Evolutionary conservation across 2,329 filamentous ascomycete genomes (phyloP).

Genomic region (Helotiales sp.): DNA sequence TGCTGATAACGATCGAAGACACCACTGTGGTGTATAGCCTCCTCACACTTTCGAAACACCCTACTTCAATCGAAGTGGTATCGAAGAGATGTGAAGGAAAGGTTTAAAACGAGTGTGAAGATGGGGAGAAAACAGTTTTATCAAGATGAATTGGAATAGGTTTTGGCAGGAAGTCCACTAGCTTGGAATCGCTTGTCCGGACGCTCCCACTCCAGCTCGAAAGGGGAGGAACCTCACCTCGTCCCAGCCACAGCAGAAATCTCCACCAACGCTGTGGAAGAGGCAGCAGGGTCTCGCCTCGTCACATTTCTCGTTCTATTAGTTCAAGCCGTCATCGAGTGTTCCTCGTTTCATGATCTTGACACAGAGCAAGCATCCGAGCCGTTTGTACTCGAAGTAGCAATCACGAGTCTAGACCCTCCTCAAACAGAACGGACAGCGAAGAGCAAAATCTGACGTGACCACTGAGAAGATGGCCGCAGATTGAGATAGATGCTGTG

Average conservation of each 20-base stretch:
- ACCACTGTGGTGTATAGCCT: conserved; percentile 8
- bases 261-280: not conserved
- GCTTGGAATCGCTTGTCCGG: not conserved
- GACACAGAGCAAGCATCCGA: conserved; percentile 17
- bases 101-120: conserved; percentile 8
- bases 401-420: conserved; percentile 1
- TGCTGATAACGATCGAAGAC: conserved; percentile 20
- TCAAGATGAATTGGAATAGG: not conserved
- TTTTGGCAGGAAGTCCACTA: not conserved
- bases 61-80: conserved; percentile 18
- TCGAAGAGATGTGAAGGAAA: conserved; percentile 14
- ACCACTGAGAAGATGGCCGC: not conserved
- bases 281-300: not conserved
- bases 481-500: not conserved
- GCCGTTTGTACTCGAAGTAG: conserved; percentile 11
- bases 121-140: not conserved
- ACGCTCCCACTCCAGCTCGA: conserved; percentile 4
- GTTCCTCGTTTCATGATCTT: conserved; percentile 16
- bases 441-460: not conserved
- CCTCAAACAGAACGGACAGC: not conserved
- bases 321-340: conserved; percentile 4
- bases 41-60: conserved; percentile 13
- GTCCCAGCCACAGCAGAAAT: not conserved
- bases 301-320: not conserved
- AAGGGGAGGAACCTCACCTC: conserved; percentile 9